Evolutionary conservation across 495 filamentous ascomycete species (phyloP), one percentile per base, ranked within the genome.

Genomic region (Platismatia glauca): DNA sequence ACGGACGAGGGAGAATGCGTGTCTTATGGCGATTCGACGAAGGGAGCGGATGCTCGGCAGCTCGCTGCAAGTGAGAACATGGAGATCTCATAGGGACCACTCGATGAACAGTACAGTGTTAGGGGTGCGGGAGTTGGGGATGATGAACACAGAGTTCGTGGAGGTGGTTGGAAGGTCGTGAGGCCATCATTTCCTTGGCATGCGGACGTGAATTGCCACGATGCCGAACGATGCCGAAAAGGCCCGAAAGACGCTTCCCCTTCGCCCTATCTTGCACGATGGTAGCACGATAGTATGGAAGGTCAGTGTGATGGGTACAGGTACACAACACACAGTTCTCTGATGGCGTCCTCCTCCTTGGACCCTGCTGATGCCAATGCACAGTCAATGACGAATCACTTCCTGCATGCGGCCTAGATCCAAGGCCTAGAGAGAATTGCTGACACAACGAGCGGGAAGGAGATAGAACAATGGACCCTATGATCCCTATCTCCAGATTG

Each of bases 351-450:
- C n/a, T 1, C 12, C 9, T 9, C 11, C 29, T 33, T 53, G 27
- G 50, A 43, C 15, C 43, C 31, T 13, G 15, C 8, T 46, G 57
- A 59, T 59, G 39, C 13, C 24, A 13, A 59, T n/a, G 18, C 27
- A 41, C 27, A 59, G 38, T 64, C 62, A 57, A 64, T 64, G 62
- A 64, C 62, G 41, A 41, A 3, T 59, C 57, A 64, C n/a, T 13
- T 34, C 24, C 50, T 64, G 24, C 50, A 59, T 53, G 62, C 62
- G 62, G 62, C 11, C 59, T 64, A 64, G 62, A 41, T 50, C 24
- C 56, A 16, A 9, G 20, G 5, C 46, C 44, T 39, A n/a, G 50
- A 55, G 33, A 35, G 18, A 41, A 27, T 37, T 58, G 53, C 38
- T 64, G 50, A 62, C 60, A 62, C 27, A 62, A 56, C 41, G 52